Base-by-base conservation (phyloP, 108 stramenopile genomes). In the Fragilariopsis cylindrus region DNA sequence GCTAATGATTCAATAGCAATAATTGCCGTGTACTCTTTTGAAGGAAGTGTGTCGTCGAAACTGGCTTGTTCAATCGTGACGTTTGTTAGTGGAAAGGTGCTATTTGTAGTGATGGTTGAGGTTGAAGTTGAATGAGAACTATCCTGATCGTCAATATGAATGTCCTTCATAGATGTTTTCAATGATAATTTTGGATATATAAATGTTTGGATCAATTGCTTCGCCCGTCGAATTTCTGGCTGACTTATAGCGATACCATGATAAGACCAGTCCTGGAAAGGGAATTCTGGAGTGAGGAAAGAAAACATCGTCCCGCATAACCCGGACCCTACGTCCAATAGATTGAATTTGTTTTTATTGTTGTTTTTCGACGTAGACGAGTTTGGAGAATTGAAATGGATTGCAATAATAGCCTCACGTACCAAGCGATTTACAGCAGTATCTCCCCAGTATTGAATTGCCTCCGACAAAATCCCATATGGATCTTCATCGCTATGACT, bases 371-470 rank as follows among this genome's bases (percentile, higher is more conserved):
- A 40, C 19, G 71, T 64, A 39, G 64, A 58, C 13, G 40, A 15
- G n/a, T 15, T 50, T 18, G 48, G 16, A 11, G 2, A 7, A 52
- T 64, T 5, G 15, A 41, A 12, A 53, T 50, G 40, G 16, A 70
- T 43, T 39, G 74, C 62, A 4, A 18, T 13, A 54, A 81, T 52
- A 7, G 71, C 70, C 11, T 77, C 43, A n/a, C 70, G 75, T 12
- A 77, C 69, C 52, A 77, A 15, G 7, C 54, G 62, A 53, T 77
- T 77, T 3, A 81, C 71, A 2, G 48, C n/a, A 6, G 74, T 81
- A n/a, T 77, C 80, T 3, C 66, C 91, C 41, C 53, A 86, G 8
- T 76, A 90, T 53, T 94, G 93, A 91, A 68, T 78, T 40, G 81
- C 93, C 13, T 82, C 90, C 67, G 84, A 88, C 88, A 13, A 73